These are phyloP conservation scores for Monosporozyma aerobia DNA, from an alignment of 805 yeast genomes.

Conservation along the genomic window DNA sequence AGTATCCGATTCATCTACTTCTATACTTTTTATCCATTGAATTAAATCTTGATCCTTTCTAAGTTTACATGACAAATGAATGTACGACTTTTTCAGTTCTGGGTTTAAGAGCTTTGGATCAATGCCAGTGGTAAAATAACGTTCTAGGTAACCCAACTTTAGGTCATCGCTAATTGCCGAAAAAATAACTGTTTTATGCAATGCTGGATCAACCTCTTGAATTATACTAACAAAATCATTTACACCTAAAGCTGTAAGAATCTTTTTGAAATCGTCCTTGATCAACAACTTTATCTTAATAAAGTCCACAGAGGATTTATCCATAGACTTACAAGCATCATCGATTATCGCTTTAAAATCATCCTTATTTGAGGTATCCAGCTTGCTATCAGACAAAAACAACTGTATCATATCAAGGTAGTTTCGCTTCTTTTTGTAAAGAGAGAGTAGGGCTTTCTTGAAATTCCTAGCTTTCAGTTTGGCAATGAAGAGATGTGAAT, in stretches of 20 bases:
- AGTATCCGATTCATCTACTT: constrained; percentile 9
- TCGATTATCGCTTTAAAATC: not conserved
- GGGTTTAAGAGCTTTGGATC: not conserved
- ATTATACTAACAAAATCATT: constrained; percentile 6
- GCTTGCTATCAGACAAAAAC: not conserved
- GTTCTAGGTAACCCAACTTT: constrained; percentile 15
- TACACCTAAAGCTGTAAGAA: constrained; percentile 1
- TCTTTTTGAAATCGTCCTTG: constrained; percentile 9
- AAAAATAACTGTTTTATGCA: constrained; percentile 13
- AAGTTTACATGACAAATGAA: constrained; percentile 13
- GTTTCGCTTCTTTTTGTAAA: constrained; percentile 12
- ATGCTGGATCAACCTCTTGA: constrained; percentile 12
- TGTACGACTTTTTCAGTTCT: constrained; percentile 9
- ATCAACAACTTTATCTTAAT: constrained; percentile 6
- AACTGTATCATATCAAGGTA: not conserved
- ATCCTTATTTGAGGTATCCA: not conserved
- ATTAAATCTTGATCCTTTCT: constrained; percentile 6
- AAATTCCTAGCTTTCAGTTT: constrained; percentile 18
- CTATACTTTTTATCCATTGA: constrained; percentile 11
- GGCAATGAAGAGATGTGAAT: constrained; percentile 36
- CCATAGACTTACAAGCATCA: not conserved
- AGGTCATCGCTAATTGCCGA: constrained; percentile 1
- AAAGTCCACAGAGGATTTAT: constrained; percentile 1
- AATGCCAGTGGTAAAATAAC: constrained; percentile 5
- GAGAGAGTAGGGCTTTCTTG: constrained; percentile 15